Base-by-base conservation (phyloP, 352 stramenopile species). In the Phytophthora nicotianae region DNA sequence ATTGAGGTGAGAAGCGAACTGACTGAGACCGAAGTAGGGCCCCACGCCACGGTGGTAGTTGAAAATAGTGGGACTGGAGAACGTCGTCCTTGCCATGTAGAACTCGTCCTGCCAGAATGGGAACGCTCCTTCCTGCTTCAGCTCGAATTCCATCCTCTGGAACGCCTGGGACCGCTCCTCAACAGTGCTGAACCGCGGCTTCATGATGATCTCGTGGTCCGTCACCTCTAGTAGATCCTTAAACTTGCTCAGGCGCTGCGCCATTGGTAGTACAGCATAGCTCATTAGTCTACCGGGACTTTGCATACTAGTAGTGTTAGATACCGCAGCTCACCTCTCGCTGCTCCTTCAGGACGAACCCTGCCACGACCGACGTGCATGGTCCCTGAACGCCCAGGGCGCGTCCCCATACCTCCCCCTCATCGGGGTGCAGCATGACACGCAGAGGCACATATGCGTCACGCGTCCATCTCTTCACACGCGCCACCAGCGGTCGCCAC, bases 1-100 rank as follows among this genome's bases (percentile, higher is more conserved):
- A 20, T 93, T 93, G 33, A 91, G 64, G 59, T 91, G 80, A 13
- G 80, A 89, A 37, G 74, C 84, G 55, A 78, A 93, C 55, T 88
- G 76, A 26, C 67, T 81, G 23, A 93, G 65, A 1, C 84, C 81
- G 23, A 93, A 93, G 61, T 65, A 75, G 23, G 70, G 59, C 27
- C 72, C 82, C n/a, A 80, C 79, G 20, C 81, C 79, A n/a, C 84
- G 81, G 29, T 93, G 70, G 58, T 78, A 88, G 54, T 65, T 72
- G 57, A 93, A 90, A 16, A 90, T 62, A 29, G 79, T 78, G 6
- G 53, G 54, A 21, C 71, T 72, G 27, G 65, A 68, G 51, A 85
- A 84, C 40, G 66, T 67, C 2, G 58, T 73, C 70, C 74, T 83
- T 43, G 84, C 68, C 16, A 70, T 72, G 62, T 90, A 93, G 33